These are phyloP conservation scores for Salix purpurea DNA, from an alignment of 345 rosid species.

Conservation along the genomic window DNA sequence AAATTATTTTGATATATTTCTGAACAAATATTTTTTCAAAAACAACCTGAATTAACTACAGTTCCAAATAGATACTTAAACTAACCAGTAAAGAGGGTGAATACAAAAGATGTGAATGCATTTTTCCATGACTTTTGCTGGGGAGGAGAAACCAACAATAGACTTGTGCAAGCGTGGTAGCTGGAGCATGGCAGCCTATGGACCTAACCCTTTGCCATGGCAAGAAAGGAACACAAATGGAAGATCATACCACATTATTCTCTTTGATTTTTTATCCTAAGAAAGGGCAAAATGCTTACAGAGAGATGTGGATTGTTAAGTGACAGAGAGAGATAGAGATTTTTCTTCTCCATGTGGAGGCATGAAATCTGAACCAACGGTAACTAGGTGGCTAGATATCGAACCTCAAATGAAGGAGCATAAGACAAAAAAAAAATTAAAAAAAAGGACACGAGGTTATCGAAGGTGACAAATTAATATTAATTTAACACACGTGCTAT, in stretches of 20 bases:
- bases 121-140: background rate
- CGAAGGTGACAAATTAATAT: background rate
- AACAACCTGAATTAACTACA: too few relatives aligned
- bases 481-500: too few relatives aligned
- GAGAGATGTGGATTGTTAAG: background rate
- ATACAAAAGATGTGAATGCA: background rate
- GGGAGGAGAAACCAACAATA: background rate
- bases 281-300: background rate
- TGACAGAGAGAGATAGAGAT: too few relatives aligned
- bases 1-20: too few relatives aligned
- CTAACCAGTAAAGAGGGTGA: too few relatives aligned
- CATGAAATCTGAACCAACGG: background rate
- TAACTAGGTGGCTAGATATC: background rate
- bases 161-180: background rate
- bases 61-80: too few relatives aligned
- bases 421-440: background rate
- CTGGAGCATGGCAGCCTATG: background rate
- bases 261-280: background rate
- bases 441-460: background rate
- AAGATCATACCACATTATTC: background rate
- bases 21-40: too few relatives aligned
- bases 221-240: background rate
- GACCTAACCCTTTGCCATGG: background rate
- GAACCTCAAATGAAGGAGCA: background rate
- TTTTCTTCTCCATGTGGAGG: background rate